Base-by-base conservation (phyloP, 1,284 basidiomycete genomes). In the Cystobasidium slooffiae region DNA sequence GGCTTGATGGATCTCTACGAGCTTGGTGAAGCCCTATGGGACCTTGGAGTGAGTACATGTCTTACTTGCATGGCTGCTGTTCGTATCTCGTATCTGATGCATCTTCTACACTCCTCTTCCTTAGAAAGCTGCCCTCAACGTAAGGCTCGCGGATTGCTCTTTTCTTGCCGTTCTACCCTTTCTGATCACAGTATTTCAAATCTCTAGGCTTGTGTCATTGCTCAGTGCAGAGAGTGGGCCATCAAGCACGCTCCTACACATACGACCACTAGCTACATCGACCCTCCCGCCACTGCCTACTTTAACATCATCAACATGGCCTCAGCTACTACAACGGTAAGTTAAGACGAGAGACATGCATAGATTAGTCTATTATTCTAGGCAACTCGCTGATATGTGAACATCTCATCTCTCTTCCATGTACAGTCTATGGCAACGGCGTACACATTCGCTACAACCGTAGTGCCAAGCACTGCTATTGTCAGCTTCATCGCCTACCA, bases 181-280 rank as follows among this genome's bases (percentile, higher is more conserved):
- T 43, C 22, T 22, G 14, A 41, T 3, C 37, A 18, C 6, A 20
- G 12, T 7, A 2, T 24, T 18, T 4, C 7, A n/a, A 1, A 4
- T 49, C 43, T 8, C 4, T 16, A 65, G 63, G 63, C 63, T 49
- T 65, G 63, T 49, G 44, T 65, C 31, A 65, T 65, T 44, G 63
- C 63, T 18, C 63, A 65, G 47, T 65, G 63, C 63, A 46, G 16
- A 49, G 63, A 65, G 39, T 65, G 63, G 63, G 63, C 44, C 63
- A 65, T 65, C 47, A 65, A 65, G 63, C 63, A 65, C 63, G 63
- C 63, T 46, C 63, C 63, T 65, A 65, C 63, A 7, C 18, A 20
- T 20, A 65, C 63, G 18, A 65, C 63, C 41, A 65, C 63, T 1
- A 65, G 44, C 39, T 65, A 65, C 63, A 44, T 47, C 16, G 63